Percentiles rank a stretch among this genome's conserved stretches.
These are phyloP conservation scores for Lindgomyces ingoldianus DNA, from an alignment of 495 filamentous ascomycete species.

Conservation along the genomic window DNA sequence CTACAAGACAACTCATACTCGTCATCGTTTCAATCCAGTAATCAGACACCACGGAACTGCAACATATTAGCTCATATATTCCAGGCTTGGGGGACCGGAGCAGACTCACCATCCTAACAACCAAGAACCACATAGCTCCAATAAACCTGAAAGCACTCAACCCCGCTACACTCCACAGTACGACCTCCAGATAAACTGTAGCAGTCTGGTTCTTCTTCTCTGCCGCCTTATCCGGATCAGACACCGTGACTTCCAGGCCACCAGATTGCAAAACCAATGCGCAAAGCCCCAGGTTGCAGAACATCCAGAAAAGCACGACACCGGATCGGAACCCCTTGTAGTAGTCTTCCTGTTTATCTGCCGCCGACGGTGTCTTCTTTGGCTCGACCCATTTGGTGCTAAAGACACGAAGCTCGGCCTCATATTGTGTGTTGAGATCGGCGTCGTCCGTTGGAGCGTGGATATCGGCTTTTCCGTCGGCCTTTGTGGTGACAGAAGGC, in stretches of 20 bases:
- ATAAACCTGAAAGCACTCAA: constrained; percentile 86
- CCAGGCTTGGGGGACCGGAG: not conserved
- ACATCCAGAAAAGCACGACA: constrained; percentile 94
- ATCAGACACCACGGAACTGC: constrained; percentile 48
- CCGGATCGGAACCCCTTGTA: constrained; percentile 93
- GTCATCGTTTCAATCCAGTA: not conserved
- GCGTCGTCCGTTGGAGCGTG: constrained; percentile 84
- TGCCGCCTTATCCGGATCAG: constrained; percentile 47
- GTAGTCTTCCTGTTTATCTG: constrained; percentile 93
- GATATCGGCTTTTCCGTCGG: constrained; percentile 91
- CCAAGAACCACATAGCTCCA: constrained; percentile 91
- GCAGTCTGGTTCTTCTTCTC: constrained; percentile 54
- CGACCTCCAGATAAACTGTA: constrained; percentile 80
- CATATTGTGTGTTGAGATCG: constrained; percentile 91
- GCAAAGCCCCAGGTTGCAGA: constrained; percentile 86
- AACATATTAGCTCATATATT: constrained; percentile 12
- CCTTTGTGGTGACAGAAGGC: constrained; percentile 76
- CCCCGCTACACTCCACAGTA: constrained; percentile 89
- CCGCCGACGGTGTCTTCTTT: constrained; percentile 59
- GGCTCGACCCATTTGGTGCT: constrained; percentile 64
- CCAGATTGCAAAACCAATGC: constrained; percentile 86
- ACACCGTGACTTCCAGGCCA: constrained; percentile 66
- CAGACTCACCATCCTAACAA: constrained; percentile 79
- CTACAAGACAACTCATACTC: constrained; percentile 1
- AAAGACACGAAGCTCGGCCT: constrained; percentile 78